These are phyloP conservation scores for Fraxinus cuspidata DNA, from an alignment of 257 asterid genomes.

Conservation along the genomic window DNA sequence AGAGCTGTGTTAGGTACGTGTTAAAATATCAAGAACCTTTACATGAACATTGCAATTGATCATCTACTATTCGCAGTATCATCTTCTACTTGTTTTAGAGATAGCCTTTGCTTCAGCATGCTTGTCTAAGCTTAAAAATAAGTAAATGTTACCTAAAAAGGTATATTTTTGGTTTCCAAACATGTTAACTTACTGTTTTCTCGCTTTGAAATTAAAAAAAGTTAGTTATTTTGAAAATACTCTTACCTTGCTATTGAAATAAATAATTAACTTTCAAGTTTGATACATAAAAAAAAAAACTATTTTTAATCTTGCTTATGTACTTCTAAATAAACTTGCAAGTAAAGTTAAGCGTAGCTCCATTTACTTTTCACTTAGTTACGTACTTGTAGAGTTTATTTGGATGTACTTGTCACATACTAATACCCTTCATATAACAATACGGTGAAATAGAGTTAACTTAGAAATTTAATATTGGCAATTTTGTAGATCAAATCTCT, in stretches of 20 bases:
- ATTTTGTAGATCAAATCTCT: constrained; percentile 57
- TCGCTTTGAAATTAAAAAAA: background rate
- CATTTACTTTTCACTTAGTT: background rate
- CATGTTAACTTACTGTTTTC: background rate
- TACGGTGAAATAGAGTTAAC: background rate
- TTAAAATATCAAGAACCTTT: constrained; percentile 8
- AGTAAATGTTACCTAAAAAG: background rate
- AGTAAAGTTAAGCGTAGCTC: background rate
- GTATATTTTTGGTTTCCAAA: background rate
- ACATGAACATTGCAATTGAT: background rate
- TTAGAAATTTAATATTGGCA: background rate
- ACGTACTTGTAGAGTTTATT: background rate
- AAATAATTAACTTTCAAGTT: background rate
- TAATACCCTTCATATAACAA: background rate
- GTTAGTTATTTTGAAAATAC: background rate
- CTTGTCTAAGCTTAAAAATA: background rate
- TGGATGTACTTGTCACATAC: background rate
- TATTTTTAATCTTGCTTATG: background rate
- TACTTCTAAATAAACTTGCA: background rate
- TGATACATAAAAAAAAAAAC: background rate
- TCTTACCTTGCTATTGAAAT: background rate
- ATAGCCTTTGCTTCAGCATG: background rate
- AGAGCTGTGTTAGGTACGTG: constrained; percentile 75
- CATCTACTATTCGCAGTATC: background rate
- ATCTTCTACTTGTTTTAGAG: background rate